These are phyloP conservation scores for Diatrype stigma DNA, from an alignment of 2,329 filamentous ascomycete genomes.

Conservation along the genomic window DNA sequence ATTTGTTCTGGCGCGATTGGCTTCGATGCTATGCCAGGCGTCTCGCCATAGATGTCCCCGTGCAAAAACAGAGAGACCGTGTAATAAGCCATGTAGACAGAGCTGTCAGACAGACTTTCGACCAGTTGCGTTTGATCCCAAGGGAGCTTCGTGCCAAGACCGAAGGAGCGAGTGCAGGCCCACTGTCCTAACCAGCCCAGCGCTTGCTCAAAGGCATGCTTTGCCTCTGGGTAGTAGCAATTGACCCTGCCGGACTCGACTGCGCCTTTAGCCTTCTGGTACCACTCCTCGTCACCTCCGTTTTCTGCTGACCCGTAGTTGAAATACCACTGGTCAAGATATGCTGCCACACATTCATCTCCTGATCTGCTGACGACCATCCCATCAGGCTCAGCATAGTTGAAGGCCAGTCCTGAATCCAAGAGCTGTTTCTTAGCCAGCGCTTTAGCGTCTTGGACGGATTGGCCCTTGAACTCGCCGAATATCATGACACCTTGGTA, in stretches of 20 bases:
- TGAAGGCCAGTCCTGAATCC: slow-evolving; percentile 74
- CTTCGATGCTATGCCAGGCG: slow-evolving; percentile 56
- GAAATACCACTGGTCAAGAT: slow-evolving; percentile 96
- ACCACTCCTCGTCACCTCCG: slow-evolving; percentile 53
- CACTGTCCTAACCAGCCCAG: slow-evolving; percentile 92
- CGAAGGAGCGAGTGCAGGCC: slow-evolving; percentile 89
- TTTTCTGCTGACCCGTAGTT: slow-evolving; percentile 84
- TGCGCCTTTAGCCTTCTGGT: background rate
- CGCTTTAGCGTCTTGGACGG: slow-evolving; percentile 81
- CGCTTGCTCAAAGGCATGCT: slow-evolving; percentile 77
- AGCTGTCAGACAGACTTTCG: slow-evolving; percentile 86
- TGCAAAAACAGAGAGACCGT: slow-evolving; percentile 66
- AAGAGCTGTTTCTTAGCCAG: slow-evolving; percentile 78
- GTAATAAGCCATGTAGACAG: slow-evolving; percentile 86
- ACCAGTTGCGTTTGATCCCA: slow-evolving; percentile 92
- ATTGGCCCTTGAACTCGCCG: slow-evolving; percentile 82
- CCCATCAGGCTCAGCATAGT: slow-evolving; percentile 89
- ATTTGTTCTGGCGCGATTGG: slow-evolving; percentile 75
- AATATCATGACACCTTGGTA: slow-evolving; percentile 90
- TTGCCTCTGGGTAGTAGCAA: slow-evolving; percentile 73
- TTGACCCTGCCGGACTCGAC: slow-evolving; percentile 46
- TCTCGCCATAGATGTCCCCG: slow-evolving; percentile 80
- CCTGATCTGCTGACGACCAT: slow-evolving; percentile 84
- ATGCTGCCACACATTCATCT: slow-evolving; percentile 88
- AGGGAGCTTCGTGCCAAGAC: slow-evolving; percentile 87